Conservation (phyloP, 768 basidiomycete genomes). For the Psilocybe cyanescens region DNA sequence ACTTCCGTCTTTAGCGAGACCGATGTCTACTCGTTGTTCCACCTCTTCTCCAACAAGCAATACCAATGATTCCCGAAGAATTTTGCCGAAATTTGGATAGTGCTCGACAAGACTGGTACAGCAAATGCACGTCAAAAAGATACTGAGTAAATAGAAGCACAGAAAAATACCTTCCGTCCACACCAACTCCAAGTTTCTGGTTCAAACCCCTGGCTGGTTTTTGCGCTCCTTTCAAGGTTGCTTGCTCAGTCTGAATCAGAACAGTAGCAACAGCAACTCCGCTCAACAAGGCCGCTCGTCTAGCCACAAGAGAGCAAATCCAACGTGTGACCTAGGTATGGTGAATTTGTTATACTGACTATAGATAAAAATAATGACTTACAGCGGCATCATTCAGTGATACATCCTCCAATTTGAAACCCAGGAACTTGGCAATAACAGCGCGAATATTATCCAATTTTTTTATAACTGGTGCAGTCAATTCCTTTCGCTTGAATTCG, state of each 20-base stretch:
- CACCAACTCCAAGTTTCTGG: constrained; percentile 75
- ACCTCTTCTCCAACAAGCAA: constrained; percentile 78
- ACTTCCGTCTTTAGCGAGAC: constrained; percentile 95
- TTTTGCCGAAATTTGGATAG: constrained; percentile 85
- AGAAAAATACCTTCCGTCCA: constrained; percentile 81
- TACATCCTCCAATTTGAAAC: constrained; percentile 58
- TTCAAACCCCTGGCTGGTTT: constrained; percentile 34
- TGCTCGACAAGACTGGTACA: constrained; percentile 79
- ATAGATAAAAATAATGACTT: constrained; percentile 17
- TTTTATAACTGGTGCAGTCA: constrained; percentile 32
- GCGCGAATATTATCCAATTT: constrained; percentile 59
- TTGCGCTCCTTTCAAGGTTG: constrained; percentile 48
- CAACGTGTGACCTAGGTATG: constrained; percentile 72
- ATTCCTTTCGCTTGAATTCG: constrained; percentile 34
- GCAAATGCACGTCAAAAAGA: constrained; percentile 1
- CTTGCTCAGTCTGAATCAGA: constrained; percentile 78
- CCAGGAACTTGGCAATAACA: constrained; percentile 66
- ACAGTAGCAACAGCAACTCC: constrained; percentile 88
- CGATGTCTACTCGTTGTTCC: constrained; percentile 82
- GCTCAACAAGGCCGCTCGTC: constrained; percentile 82
- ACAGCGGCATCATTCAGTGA: constrained; percentile 62
- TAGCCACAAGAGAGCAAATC: constrained; percentile 77
- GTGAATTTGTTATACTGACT: neutral
- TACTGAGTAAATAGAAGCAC: constrained; percentile 16
- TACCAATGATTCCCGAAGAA: constrained; percentile 75